Evolutionary conservation across 2,329 filamentous ascomycete species (phyloP).

Genomic region (Alternaria arborescens): DNA sequence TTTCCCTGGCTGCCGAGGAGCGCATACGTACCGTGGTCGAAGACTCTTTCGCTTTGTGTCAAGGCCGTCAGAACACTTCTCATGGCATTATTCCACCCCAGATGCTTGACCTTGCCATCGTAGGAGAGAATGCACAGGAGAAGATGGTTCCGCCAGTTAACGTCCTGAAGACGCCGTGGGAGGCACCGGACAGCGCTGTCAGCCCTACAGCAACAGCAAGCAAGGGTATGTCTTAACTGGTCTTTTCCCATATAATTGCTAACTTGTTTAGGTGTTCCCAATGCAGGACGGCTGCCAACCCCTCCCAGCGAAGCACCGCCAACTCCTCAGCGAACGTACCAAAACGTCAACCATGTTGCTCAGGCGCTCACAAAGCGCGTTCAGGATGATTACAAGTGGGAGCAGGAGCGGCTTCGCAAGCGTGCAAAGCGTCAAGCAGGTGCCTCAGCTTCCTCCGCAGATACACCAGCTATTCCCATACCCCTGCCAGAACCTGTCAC

Average conservation of each 20-base stretch:
- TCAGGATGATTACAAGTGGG: constrained; percentile 69
- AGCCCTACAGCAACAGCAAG: constrained; percentile 61
- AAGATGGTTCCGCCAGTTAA: constrained; percentile 51
- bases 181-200: constrained; percentile 60
- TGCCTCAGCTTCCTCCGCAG: constrained; percentile 36
- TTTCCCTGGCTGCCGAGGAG: constrained; percentile 85
- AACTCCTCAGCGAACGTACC: constrained; percentile 59
- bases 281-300: constrained; percentile 55
- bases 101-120: constrained; percentile 74
- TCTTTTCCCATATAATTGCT: constrained; percentile 5
- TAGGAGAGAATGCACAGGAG: constrained; percentile 55
- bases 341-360: constrained; percentile 68
- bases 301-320: constrained; percentile 58
- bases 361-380: constrained; percentile 52
- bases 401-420: constrained; percentile 68
- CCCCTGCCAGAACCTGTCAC: constrained; percentile 63
- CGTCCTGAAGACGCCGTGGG: constrained; percentile 51
- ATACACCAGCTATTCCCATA: constrained; percentile 35
- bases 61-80: constrained; percentile 77
- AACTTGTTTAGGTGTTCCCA: constrained; percentile 40
- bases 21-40: constrained; percentile 78
- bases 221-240: constrained; percentile 30
- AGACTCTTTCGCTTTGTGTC: constrained; percentile 75
- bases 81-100: constrained; percentile 81
- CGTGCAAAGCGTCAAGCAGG: constrained; percentile 54